Evolutionary conservation across 495 filamentous ascomycete genomes (phyloP).

Genomic region (Aspergillus nanangensis): DNA sequence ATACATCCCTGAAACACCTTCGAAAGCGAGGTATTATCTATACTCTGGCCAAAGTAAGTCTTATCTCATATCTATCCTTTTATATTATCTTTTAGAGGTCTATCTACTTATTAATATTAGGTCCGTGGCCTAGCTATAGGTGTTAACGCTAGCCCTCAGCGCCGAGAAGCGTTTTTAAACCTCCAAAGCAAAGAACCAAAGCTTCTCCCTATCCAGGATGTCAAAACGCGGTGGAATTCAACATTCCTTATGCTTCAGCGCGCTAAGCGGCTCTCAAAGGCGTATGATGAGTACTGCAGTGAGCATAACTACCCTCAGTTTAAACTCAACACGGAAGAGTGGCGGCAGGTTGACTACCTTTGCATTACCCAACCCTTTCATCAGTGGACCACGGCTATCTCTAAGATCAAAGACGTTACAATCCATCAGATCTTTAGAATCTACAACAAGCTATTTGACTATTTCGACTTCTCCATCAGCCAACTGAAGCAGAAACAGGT

Average conservation of each 20-base stretch:
- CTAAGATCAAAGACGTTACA: constrained; percentile 13
- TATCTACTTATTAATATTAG: constrained; percentile 7
- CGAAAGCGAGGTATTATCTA: constrained; percentile 6
- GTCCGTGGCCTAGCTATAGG: constrained; percentile 11
- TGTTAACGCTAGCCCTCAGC: constrained; percentile 14
- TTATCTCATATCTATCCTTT: constrained; percentile 1
- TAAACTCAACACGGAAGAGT: constrained; percentile 10
- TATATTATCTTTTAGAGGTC: background rate
- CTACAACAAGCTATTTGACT: constrained; percentile 13
- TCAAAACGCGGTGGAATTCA: too few species aligned
- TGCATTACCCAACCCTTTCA: constrained; percentile 12
- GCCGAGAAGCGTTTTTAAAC: constrained; percentile 5
- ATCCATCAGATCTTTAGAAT: constrained; percentile 12
- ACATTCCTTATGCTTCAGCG: constrained; percentile 12
- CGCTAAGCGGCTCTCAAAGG: constrained; percentile 8
- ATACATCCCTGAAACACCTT: background rate
- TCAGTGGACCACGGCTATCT: constrained; percentile 7
- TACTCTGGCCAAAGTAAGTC: constrained; percentile 12
- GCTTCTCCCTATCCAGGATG: constrained; percentile 19
- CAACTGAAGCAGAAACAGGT: constrained; percentile 2
- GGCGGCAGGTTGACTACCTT: constrained; percentile 18
- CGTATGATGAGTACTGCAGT: constrained; percentile 10
- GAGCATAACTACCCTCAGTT: constrained; percentile 8
- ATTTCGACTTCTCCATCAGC: constrained; percentile 1
- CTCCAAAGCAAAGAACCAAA: constrained; percentile 8